Base-by-base conservation (phyloP, 306 rosid species). In the Benincasa hispida region DNA sequence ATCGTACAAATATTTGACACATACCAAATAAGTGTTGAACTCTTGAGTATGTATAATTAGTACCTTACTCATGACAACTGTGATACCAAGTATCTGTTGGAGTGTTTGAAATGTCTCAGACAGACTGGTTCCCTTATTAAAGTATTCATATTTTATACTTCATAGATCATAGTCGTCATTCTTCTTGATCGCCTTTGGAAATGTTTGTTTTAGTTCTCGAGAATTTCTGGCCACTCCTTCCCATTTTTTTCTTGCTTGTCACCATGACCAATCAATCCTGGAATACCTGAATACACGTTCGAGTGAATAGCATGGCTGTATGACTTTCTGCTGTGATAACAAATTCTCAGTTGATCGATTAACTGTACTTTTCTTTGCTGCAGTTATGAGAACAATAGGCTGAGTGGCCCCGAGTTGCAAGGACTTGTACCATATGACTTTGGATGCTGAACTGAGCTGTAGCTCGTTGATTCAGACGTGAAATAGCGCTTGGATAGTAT, bases 391-490 rank as follows among this genome's bases (percentile, higher is more conserved):
- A 91, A 89, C 90, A 92, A 86, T 86, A 84, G 85, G 51, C 87
- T 90, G 56, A 85, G 81, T 74, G 98, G 98, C 74, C 98, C 98
- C 0, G 96, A 93, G 85, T 89, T 93, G 83, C 85, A 93, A 80
- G 98, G 98, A 76, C 86, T 90, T 30, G 96, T 83, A 70, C 84
- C 98, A 15, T 91, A 93, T 50, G 96, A 93, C 88, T 92, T 93
- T 17, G 96, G 95, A 61, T 93, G 96, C 86, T 92, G 85, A 90
- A 87, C 73, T 45, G 60, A 77, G 48, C 67, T 41, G 65, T 2
- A 57, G 65, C 39, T 75, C 8, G 5, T 28, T n/a, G 37, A 25
- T 47, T 14, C 27, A 25, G 59, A 6, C 9, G 15, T 22, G 1
- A 69, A 45, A 69, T 17, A 69, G 37, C 57, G 57, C 75, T 15